These are phyloP conservation scores for Waitea zeae DNA, from an alignment of 1,284 basidiomycete species.

Conservation along the genomic window DNA sequence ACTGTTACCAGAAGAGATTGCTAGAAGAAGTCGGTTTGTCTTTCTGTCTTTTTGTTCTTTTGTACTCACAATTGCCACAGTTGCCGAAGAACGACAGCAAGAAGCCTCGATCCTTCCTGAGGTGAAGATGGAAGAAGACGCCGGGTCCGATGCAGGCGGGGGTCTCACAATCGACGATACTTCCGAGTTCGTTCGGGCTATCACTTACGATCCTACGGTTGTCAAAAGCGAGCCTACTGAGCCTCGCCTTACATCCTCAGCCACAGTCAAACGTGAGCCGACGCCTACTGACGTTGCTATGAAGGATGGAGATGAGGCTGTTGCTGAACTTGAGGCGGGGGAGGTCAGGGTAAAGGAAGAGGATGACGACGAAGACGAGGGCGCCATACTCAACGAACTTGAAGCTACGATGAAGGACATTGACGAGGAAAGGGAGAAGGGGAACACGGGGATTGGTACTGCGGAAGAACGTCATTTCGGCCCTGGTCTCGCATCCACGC, in stretches of 20 bases:
- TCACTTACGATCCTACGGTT: slow-evolving; percentile 43
- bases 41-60: not conserved
- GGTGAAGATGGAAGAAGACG: slow-evolving; percentile 27
- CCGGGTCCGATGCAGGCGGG: slow-evolving; percentile 29
- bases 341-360: slow-evolving; percentile 65
- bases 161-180: slow-evolving; percentile 91
- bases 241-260: slow-evolving; percentile 17
- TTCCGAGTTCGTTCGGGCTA: slow-evolving; percentile 88
- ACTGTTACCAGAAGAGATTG: slow-evolving; percentile 73
- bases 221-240: slow-evolving; percentile 18
- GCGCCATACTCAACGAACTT: slow-evolving; percentile 37
- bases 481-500: slow-evolving; percentile 74
- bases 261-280: slow-evolving; percentile 10
- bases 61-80: slow-evolving; percentile 19
- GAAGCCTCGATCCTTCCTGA: no score
- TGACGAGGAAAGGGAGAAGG: slow-evolving; percentile 26
- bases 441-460: slow-evolving; percentile 32
- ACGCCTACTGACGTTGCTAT: slow-evolving; percentile 32
- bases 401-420: no score
- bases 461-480: slow-evolving; percentile 58
- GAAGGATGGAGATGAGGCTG: slow-evolving; percentile 37
- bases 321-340: slow-evolving; percentile 68
- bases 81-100: slow-evolving; percentile 43
- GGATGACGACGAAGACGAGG: slow-evolving; percentile 50
- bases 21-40: slow-evolving; percentile 56